phyloP scores from a whole-genome alignment of 345 rosid genomes.

The Sonneratia alba region DNA sequence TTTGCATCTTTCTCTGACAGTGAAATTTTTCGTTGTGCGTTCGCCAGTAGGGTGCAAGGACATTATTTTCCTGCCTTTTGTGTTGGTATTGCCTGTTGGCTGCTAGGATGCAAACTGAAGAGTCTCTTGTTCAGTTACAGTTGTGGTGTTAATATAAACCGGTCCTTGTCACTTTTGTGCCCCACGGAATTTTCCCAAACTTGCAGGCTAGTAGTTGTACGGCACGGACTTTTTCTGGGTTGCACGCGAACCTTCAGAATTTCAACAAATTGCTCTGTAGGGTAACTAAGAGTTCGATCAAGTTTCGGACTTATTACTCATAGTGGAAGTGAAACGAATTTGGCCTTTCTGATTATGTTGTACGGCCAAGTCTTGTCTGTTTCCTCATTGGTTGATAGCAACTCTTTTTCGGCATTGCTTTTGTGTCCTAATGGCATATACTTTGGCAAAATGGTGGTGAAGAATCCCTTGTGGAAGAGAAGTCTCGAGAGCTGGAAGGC shows the following conservation, averaged over 20 bases:
- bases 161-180: not conserved
- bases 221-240: not conserved
- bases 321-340: not conserved
- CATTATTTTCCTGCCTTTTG: not conserved
- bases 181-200: not conserved
- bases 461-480: conserved; percentile 64
- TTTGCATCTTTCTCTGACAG: too few species aligned
- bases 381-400: not conserved
- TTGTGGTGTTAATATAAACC: not conserved
- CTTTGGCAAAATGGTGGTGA: conserved; percentile 1
- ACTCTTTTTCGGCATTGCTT: not conserved
- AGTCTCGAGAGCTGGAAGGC: conserved; percentile 38
- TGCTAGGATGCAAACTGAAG: not conserved
- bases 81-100: not conserved
- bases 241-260: not conserved
- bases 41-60: not conserved
- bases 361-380: not conserved
- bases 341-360: not conserved
- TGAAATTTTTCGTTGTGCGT: not conserved
- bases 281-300: not conserved
- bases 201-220: not conserved
- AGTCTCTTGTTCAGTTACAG: not conserved
- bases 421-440: not conserved
- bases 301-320: not conserved
- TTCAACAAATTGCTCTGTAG: not conserved